These are phyloP conservation scores for Triticum aestivum DNA, from an alignment of 176 grass and related monocot genomes.

Conservation along the genomic window DNA sequence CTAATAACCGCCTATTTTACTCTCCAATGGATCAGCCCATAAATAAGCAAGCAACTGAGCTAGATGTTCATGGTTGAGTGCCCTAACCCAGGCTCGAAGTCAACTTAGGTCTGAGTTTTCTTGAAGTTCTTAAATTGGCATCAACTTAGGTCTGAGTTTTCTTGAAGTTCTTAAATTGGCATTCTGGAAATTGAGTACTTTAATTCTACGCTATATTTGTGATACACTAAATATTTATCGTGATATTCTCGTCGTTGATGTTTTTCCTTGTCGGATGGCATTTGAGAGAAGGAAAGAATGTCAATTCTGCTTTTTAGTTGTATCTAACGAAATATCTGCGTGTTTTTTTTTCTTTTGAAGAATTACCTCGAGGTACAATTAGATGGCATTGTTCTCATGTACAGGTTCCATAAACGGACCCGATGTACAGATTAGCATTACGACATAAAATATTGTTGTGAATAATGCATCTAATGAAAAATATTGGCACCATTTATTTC, in stretches of 20 bases:
- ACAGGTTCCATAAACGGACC: constrained; percentile 71
- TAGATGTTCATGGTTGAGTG: constrained; percentile 50
- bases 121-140: neutral
- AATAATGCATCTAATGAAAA: constrained; percentile 23
- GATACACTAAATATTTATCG: constrained; percentile 8
- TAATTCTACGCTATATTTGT: constrained; percentile 25
- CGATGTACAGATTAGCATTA: constrained; percentile 62
- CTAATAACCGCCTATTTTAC: constrained; percentile 54
- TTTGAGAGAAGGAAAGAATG: constrained; percentile 91
- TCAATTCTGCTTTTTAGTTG: constrained; percentile 72
- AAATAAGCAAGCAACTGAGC: constrained; percentile 20
- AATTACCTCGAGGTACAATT: constrained; percentile 50
- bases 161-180: neutral
- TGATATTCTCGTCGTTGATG: constrained; percentile 44
- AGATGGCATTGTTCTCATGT: constrained; percentile 61
- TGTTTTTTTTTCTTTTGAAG: constrained; percentile 80
- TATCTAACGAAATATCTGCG: constrained; percentile 59
- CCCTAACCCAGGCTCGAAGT: constrained; percentile 80
- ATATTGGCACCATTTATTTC: no score
- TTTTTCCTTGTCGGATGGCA: constrained; percentile 88
- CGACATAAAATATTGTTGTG: neutral
- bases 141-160: constrained; percentile 57
- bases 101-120: constrained; percentile 56
- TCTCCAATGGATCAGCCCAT: constrained; percentile 46
- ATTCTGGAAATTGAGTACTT: constrained; percentile 17